Conservation (phyloP, 305 asterid species). For the Solanum hybrid region DNA sequence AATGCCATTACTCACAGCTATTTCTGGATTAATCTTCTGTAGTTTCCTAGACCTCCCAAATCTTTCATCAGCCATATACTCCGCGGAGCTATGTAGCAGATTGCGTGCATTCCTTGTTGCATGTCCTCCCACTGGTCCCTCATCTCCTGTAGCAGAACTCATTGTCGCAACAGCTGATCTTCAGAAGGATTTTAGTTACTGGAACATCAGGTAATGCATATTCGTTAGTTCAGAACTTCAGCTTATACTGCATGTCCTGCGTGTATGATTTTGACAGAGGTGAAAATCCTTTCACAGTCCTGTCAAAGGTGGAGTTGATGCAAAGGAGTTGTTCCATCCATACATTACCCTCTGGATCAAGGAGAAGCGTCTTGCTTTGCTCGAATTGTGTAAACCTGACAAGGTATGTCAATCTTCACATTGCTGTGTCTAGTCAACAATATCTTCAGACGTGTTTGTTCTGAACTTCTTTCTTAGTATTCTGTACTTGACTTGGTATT, state of each 20-base stretch:
- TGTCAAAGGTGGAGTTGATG: conserved; percentile 84
- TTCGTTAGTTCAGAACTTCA: neutral
- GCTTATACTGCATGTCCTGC: neutral
- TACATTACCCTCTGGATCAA: conserved; percentile 80
- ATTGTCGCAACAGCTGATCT: conserved; percentile 79
- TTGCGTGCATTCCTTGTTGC: conserved; percentile 70
- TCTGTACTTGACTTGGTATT: conserved; percentile 2
- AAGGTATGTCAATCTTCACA: conserved; percentile 37
- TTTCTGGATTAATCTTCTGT: conserved; percentile 18
- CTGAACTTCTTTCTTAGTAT: neutral
- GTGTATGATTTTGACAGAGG: neutral
- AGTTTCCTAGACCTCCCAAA: conserved; percentile 92
- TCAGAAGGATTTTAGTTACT: conserved; percentile 68
- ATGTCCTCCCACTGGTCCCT: conserved; percentile 78
- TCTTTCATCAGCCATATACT: conserved; percentile 75
- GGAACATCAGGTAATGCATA: conserved; percentile 66
- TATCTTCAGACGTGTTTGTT: neutral
- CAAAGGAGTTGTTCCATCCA: conserved; percentile 74
- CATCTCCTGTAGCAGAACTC: conserved; percentile 62
- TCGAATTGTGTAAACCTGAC: conserved; percentile 80
- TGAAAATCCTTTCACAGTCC: conserved; percentile 33
- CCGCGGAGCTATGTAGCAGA: conserved; percentile 65
- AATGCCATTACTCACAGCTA: neutral
- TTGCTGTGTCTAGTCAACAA: neutral
- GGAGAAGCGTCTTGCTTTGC: conserved; percentile 72